Percentiles rank a stretch among this genome's conserved stretches.
These are phyloP conservation scores for Leccinum angustisporum DNA, from an alignment of 1,284 basidiomycete genomes.

Conservation along the genomic window DNA sequence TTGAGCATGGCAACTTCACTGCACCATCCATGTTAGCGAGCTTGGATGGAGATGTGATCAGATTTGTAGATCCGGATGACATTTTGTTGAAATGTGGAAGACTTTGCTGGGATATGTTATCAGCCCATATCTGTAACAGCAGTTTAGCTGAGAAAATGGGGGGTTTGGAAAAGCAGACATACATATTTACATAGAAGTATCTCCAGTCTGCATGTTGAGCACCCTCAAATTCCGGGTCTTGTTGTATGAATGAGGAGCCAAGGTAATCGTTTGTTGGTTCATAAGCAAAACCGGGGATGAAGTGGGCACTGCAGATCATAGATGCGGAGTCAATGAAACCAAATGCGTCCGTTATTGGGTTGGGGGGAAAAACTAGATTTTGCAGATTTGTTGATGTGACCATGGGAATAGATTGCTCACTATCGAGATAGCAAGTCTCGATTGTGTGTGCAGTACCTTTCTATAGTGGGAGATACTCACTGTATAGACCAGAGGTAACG, in stretches of 20 bases:
- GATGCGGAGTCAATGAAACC: background rate
- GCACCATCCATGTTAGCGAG: conserved; percentile 75
- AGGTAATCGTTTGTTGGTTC: background rate
- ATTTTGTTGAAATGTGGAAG: conserved; percentile 2
- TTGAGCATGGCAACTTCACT: conserved; percentile 91
- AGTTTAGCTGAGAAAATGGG: too few species aligned
- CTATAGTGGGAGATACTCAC: too few species aligned
- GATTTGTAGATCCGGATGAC: conserved; percentile 75
- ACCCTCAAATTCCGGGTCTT: background rate
- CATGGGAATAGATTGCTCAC: too few species aligned
- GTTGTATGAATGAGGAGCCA: background rate
- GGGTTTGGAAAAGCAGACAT: too few species aligned
- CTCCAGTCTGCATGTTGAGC: too few species aligned
- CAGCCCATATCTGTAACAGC: too few species aligned
- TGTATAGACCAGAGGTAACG: too few species aligned
- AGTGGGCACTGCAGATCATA: background rate
- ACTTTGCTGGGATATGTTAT: background rate
- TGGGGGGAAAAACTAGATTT: too few species aligned
- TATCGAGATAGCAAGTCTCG: too few species aligned
- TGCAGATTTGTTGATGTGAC: too few species aligned
- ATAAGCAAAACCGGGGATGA: background rate
- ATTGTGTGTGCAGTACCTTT: too few species aligned
- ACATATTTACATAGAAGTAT: too few species aligned
- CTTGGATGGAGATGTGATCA: conserved; percentile 71
- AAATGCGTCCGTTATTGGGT: background rate